Conservation (phyloP, 1,284 basidiomycete genomes). For the Sporisorium iseilematis-ciliati region DNA sequence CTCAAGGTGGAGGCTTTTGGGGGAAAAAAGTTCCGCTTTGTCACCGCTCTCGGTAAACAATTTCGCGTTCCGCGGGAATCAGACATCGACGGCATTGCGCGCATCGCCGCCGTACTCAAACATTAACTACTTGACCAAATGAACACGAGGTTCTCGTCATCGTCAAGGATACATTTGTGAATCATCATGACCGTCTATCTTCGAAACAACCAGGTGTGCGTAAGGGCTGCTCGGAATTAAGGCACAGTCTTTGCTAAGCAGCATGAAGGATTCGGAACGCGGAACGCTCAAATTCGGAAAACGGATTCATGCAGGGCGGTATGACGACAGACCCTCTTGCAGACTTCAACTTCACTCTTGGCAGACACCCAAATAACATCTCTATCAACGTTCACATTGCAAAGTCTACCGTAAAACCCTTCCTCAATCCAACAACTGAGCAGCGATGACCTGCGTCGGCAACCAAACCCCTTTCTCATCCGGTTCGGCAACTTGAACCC, state of each 20-base stretch:
- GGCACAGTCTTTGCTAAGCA: slow-evolving; percentile 33
- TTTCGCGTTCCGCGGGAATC: too few relatives aligned
- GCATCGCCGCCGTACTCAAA: too few relatives aligned
- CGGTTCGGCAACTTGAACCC: slow-evolving; percentile 37
- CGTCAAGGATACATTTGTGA: background rate
- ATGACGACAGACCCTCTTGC: slow-evolving; percentile 19
- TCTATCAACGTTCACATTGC: background rate
- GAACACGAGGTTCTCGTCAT: too few relatives aligned
- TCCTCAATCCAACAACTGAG: slow-evolving; percentile 23
- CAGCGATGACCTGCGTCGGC: slow-evolving; percentile 36
- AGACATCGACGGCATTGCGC: too few relatives aligned
- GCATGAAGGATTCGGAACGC: slow-evolving; percentile 19
- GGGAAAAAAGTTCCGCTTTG: slow-evolving; percentile 5
- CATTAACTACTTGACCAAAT: too few relatives aligned
- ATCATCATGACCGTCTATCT: background rate
- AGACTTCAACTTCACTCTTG: background rate
- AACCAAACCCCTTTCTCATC: slow-evolving; percentile 43
- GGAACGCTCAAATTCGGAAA: slow-evolving; percentile 5
- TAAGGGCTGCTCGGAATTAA: background rate
- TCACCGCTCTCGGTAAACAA: slow-evolving; percentile 6
- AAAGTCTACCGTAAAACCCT: background rate
- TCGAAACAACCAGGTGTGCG: too few relatives aligned
- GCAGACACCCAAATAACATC: background rate
- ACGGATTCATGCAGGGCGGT: background rate
- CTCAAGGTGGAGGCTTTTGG: slow-evolving; percentile 6